Evolutionary conservation across 2,329 filamentous ascomycete species (phyloP).

Genomic region (Berkeleyomyces basicola): DNA sequence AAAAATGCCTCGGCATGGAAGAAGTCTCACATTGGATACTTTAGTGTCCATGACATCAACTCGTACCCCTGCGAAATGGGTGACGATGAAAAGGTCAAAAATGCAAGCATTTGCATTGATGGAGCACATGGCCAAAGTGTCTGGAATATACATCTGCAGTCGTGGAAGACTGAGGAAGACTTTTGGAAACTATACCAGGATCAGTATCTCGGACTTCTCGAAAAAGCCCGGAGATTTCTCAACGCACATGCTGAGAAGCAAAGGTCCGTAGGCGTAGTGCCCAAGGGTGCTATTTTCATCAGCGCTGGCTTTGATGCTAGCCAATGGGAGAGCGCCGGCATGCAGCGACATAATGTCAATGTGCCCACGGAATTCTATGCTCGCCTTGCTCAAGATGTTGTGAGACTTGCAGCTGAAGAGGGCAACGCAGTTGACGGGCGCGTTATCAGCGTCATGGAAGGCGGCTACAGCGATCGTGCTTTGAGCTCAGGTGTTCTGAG

Average conservation of each 20-base stretch:
- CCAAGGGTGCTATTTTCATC: conserved; percentile 80
- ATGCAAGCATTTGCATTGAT: conserved; percentile 85
- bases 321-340: conserved; percentile 78
- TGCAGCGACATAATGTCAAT: conserved; percentile 92
- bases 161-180: conserved; percentile 66
- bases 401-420: conserved; percentile 65
- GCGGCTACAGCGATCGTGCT: conserved; percentile 87
- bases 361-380: conserved; percentile 96
- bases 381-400: conserved; percentile 70
- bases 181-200: conserved; percentile 82
- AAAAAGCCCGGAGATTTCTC: conserved; percentile 70
- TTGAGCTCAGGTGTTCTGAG: conserved; percentile 77
- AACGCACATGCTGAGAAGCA: conserved; percentile 52
- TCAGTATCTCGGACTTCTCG: conserved; percentile 58
- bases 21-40: conserved; percentile 83
- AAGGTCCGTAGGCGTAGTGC: conserved; percentile 38
- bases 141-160: conserved; percentile 88
- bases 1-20: conserved; percentile 64
- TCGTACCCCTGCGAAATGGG: conserved; percentile 92
- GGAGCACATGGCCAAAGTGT: conserved; percentile 86
- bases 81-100: conserved; percentile 85
- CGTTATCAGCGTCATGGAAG: conserved; percentile 85
- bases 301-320: conserved; percentile 96
- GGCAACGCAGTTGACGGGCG: conserved; percentile 63
- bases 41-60: conserved; percentile 95